Evolutionary conservation across 2,329 filamentous ascomycete genomes (phyloP).

Genomic region (Acephala macrosclerotiorum): DNA sequence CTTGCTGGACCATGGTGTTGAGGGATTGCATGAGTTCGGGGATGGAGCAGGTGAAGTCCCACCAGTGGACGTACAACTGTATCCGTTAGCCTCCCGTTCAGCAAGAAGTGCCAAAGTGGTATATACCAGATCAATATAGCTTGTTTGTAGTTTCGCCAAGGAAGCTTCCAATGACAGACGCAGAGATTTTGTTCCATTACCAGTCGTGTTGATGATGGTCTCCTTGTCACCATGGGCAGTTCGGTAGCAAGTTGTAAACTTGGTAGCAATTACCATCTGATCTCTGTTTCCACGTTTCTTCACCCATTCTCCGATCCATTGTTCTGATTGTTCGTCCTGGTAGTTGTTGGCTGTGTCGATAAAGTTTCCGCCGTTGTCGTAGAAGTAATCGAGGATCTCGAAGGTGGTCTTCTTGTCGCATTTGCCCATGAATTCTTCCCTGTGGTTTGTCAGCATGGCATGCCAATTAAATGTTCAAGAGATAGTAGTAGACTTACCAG

Average conservation of each 20-base stretch:
- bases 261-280: constrained; percentile 72
- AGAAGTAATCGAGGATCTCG: constrained; percentile 63
- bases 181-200: constrained; percentile 69
- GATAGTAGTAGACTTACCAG: constrained; percentile 47
- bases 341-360: constrained; percentile 76
- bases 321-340: constrained; percentile 65
- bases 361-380: constrained; percentile 68
- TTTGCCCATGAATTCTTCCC: constrained; percentile 65
- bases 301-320: constrained; percentile 77
- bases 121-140: constrained; percentile 71
- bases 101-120: background rate
- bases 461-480: background rate
- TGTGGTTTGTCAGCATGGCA: constrained; percentile 34
- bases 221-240: constrained; percentile 34
- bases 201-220: constrained; percentile 56
- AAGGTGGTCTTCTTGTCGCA: constrained; percentile 67
- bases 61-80: constrained; percentile 69
- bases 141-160: constrained; percentile 67
- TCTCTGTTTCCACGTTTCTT: constrained; percentile 68
- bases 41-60: constrained; percentile 71
- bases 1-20: constrained; percentile 63
- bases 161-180: constrained; percentile 62
- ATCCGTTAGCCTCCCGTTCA: background rate
- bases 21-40: constrained; percentile 74
- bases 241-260: constrained; percentile 50